Evolutionary conservation across 2,329 filamentous ascomycete species (phyloP), one percentile per base, ranked within the genome.

Genomic region (Xylariaceae sp.): DNA sequence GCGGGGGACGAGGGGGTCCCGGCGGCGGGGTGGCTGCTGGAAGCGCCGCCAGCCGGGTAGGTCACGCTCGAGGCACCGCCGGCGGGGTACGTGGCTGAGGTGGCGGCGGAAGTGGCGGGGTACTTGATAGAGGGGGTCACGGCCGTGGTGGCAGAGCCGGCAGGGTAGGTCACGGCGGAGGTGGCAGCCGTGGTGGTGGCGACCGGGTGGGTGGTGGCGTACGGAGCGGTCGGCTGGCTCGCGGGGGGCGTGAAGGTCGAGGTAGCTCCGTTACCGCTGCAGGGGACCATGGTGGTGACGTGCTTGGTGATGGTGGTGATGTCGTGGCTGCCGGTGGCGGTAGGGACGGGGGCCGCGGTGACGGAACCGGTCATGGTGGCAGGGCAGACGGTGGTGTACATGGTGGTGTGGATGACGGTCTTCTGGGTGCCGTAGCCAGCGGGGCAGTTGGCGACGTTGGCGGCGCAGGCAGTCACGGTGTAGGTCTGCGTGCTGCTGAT

Each of bases 361-460:
- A 56, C 40, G 9, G 52, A 34, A 3, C 17, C 49, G 18, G 52
- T 54, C 34, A 49, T 45, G 9, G 51, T 55, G 19, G 38, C 52
- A 32, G 58, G 55, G 52, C 56, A 61, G 16, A 60, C 48, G 16
- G 57, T 60, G n/a, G 56, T 60, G 48, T 54, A 57, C n/a, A 52
- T 54, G 12, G 53, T 56, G n/a, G 58, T 57, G 34, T 62, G 51
- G 37, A 60, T 54, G 28, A 67, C 42, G 22, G 57, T 62, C 18
- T 61, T 52, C 28, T 56, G 55, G 24, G 63, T 61, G 40, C 54
- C 55, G 60, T 62, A 63, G 15, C 56, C 53, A 30, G 62, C 57
- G 18, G 65, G 65, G 56, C 66, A 69, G 62, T 69, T 67, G 45
- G 62, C 45, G 15, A 64, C 62, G 3, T 56, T 54, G 30, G 58